Evolutionary conservation across 306 rosid species (phyloP).

Genomic region (Lathyrus aphaca): DNA sequence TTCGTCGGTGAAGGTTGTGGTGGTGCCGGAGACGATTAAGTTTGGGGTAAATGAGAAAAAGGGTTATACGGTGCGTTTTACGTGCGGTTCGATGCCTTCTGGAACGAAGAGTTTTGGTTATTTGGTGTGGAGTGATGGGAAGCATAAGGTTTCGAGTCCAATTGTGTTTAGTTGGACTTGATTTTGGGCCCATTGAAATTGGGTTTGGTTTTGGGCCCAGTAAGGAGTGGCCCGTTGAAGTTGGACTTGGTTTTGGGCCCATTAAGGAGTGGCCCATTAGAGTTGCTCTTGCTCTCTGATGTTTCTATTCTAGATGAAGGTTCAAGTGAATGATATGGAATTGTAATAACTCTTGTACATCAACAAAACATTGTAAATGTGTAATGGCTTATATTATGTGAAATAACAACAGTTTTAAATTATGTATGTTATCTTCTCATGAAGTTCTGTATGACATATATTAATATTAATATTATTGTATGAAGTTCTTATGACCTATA

Average conservation of each 20-base stretch:
- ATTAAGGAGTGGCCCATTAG: too few relatives aligned
- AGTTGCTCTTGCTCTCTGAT: background rate
- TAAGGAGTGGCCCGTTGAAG: background rate
- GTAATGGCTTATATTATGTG: background rate
- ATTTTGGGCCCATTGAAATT: background rate
- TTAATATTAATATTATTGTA: background rate
- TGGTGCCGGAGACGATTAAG: conserved; percentile 63
- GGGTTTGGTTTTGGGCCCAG: background rate
- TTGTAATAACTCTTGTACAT: conserved; percentile 35
- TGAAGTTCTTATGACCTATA: too few relatives aligned
- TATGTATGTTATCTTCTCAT: conserved; percentile 16
- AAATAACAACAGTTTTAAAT: background rate
- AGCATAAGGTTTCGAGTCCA: conserved; percentile 70
- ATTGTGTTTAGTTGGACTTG: conserved; percentile 82
- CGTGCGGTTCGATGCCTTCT: conserved; percentile 61
- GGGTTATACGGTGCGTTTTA: conserved; percentile 70
- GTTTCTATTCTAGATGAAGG: background rate
- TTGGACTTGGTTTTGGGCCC: background rate
- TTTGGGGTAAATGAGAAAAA: conserved; percentile 66
- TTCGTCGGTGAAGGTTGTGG: conserved; percentile 64
- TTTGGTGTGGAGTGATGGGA: conserved; percentile 83
- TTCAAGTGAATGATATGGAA: conserved; percentile 24
- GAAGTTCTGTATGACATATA: background rate
- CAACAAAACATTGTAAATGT: conserved; percentile 27
- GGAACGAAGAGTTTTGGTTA: conserved; percentile 69